A percentile compares a stretch with the other conserved stretches of the same genome.
Conservation (phyloP, 73 alveolate genomes). For the Durusdinium trenchii region DNA sequence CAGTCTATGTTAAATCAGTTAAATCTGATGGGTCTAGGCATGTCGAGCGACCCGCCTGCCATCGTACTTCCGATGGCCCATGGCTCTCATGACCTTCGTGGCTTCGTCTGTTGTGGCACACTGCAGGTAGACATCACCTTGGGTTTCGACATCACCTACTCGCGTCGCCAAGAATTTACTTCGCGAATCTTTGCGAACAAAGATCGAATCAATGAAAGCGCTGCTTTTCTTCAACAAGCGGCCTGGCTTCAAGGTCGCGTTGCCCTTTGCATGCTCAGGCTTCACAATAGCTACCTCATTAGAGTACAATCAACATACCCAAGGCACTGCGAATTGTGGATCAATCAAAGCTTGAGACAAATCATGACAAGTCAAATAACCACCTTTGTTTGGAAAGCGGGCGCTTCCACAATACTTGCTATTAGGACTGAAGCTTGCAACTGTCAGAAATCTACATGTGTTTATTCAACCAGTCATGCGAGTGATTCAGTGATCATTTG, state of each 20-base stretch:
- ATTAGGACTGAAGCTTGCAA: too few relatives aligned
- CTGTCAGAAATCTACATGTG: neutral
- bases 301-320: too few relatives aligned
- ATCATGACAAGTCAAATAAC: too few relatives aligned
- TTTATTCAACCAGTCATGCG: too few relatives aligned
- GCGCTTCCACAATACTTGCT: too few relatives aligned
- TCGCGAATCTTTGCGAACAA: too few relatives aligned
- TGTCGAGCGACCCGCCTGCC: slow-evolving; percentile 67
- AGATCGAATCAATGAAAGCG: too few relatives aligned
- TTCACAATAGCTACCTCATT: slow-evolving; percentile 76
- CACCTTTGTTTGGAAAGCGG: too few relatives aligned
- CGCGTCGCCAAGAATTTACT: too few relatives aligned
- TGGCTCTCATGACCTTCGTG: slow-evolving; percentile 92
- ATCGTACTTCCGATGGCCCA: slow-evolving; percentile 95
- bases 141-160: too few relatives aligned
- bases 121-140: slow-evolving; percentile 88
- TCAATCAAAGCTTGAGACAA: neutral
- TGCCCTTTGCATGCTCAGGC: slow-evolving; percentile 90
- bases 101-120: slow-evolving; percentile 94
- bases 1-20: neutral
- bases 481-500: too few relatives aligned
- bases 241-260: slow-evolving; percentile 87
- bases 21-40: neutral
- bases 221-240: neutral
- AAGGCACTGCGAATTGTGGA: neutral